Base-by-base conservation (phyloP, 768 basidiomycete genomes). In the Rhodotorula diobovata region DNA sequence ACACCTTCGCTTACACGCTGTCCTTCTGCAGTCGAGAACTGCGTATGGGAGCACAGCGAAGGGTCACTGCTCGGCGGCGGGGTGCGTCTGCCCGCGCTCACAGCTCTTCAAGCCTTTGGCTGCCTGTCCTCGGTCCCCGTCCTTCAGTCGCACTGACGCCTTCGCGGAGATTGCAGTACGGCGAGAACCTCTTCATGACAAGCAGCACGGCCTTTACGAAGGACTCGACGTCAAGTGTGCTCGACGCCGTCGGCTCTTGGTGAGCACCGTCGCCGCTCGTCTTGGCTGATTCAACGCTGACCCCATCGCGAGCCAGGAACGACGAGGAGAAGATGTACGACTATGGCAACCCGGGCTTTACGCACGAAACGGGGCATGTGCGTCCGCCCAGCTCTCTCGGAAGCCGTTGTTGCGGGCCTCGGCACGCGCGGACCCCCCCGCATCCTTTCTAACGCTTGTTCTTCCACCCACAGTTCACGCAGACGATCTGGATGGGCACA, bases 321-420 rank as follows among this genome's bases (percentile, higher is more conserved):
- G 14, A 21, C 50, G 67, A 68, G 43, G 61, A 61, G 30, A 10
- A 5, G 9, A 48, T 61, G 45, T 68, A 68, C 35, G 45, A 54
- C 32, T 68, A 62, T 35, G 28, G 46, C n/a, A 61, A 54, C 28
- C 60, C 67, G 35, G 61, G 54, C 7, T 68, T 61, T 18, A 57
- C 67, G 28, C 60, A 61, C 51, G 67, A 68, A 4, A 68, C 67
- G 8, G 66, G 66, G 21, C 37, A 65, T 11, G 34, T n/a, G 12
- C 32, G 48, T 50, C 37, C 43, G 48, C 14, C 50, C 28, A 4
- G n/a, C n/a, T 53, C 46, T 4, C 34, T 11, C n/a, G n/a, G n/a
- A n/a, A n/a, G n/a, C n/a, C n/a, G n/a, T n/a, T n/a, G n/a, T n/a
- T n/a, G n/a, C n/a, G n/a, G n/a, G n/a, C n/a, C n/a, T n/a, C n/a